Evolutionary conservation across 805 yeast species (phyloP), one percentile per base, ranked within the genome.

Genomic region (Metschnikowia sp.): DNA sequence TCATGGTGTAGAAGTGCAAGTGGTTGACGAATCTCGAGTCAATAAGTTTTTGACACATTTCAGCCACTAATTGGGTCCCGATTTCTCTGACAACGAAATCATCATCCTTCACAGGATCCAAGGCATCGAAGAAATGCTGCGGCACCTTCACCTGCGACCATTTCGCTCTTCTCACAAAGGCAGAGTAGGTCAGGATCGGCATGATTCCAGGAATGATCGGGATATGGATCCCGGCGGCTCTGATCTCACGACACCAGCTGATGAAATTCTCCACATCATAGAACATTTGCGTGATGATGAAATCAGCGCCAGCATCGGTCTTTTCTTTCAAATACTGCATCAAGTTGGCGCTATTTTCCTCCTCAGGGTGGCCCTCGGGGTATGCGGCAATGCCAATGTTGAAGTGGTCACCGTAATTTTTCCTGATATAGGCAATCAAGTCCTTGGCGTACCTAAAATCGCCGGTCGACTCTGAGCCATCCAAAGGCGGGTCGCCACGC

Each of bases 351-450:
- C 81, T 82, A 38, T 60, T 55, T 18, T 72, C 65, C 61, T 89
- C 96, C 61, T 94, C 99, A 3, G 97, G 91, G 60, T 91, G 96
- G 3, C 97, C 97, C 65, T 94, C 99, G 1, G 99, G 97, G 64
- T 94, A 94, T 3, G 88, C 99, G 9, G 98, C 98, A 19, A 94
- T 95, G 43, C 97, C 99, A 56, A 94, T 90, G 65, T 85, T 86
- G 69, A 94, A 91, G 69, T 90, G 88, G 64, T 86, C 82, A 29
- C 96, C 97, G 60, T 89, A 91, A 53, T 83, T 77, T 46, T 62
- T 61, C 55, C 84, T 81, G 59, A 94, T 94, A 66, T 92, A 84
- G 41, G 64, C 63, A 54, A 94, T 84, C 62, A 94, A 76, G 66
- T 94, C 98, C 62, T 81, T 85, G 26, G 99, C 98, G 60, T 89